Evolutionary conservation across 352 stramenopile species (phyloP), one percentile per base, ranked within the genome.

Genomic region (Phytophthora lateralis): DNA sequence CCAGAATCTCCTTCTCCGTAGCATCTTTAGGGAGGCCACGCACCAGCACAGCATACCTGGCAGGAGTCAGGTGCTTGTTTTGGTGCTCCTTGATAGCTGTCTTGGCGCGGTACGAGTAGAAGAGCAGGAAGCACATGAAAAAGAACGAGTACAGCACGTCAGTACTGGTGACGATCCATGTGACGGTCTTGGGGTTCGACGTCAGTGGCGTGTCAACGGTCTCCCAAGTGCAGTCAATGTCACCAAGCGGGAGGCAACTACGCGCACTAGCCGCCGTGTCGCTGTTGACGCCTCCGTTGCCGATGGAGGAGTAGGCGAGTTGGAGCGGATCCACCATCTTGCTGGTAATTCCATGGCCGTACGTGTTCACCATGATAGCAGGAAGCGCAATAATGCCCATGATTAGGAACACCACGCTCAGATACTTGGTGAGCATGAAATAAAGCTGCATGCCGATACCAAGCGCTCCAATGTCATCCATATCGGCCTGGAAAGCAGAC

Each of bases 361-460:
- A 71, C n/a, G 66, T 44, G 56, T 85, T 80, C 14, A 83, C 26
- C 35, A 77, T 60, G 30, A 85, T 71, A 0, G 57, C 46, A 30
- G 76, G 74, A 17, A 83, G 51, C n/a, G 76, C 47, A 5, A 82
- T 43, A n/a, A 79, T 58, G 2, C 70, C 73, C 69, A 87, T 82
- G 42, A 59, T 21, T 1, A 79, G 11, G 38, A 87, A 81, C 3
- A 57, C 34, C 8, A 75, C 53, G 14, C 50, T 66, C 12, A 78
- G 18, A 34, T 82, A 82, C 51, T 82, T 82, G 21, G 70, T 80
- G 6, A 87, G 50, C 73, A 85, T 83, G 42, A 87, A 87, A 43
- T 87, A 87, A 11, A 87, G 66, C 55, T 80, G 73, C 55, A 87
- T 75, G 14, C 78, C 78, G 32, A 87, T 80, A 12, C 78, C 78